phyloP scores from a whole-genome alignment of 2,329 filamentous ascomycete species.

The Colletotrichum echinochloae region DNA sequence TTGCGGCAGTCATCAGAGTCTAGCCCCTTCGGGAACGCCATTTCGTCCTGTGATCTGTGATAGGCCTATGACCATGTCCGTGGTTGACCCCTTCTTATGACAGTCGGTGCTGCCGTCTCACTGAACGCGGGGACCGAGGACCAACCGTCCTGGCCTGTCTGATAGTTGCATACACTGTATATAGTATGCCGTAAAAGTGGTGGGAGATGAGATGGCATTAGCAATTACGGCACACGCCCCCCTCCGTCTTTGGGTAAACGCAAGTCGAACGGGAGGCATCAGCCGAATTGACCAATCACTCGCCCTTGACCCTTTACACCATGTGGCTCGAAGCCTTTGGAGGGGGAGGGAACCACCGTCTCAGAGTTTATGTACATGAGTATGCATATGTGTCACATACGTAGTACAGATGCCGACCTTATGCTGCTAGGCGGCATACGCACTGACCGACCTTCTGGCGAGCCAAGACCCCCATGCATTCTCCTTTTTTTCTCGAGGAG shows the following conservation, averaged over 20 bases:
- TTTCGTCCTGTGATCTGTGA: background rate
- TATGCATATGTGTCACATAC: too few species aligned
- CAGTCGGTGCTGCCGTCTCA: constrained; percentile 22
- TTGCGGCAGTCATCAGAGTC: constrained; percentile 35
- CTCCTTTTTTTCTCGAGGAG: background rate
- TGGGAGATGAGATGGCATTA: background rate
- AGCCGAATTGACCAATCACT: constrained; percentile 33
- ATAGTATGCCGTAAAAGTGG: background rate
- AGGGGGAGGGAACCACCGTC: constrained; percentile 13
- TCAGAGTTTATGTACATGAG: too few species aligned
- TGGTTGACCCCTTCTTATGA: constrained; percentile 22
- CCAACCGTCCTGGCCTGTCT: background rate
- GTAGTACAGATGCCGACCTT: background rate
- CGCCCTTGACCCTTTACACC: background rate
- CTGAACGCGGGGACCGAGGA: background rate
- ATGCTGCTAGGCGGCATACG: constrained; percentile 12
- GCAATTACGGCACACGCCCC: background rate
- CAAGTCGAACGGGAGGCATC: background rate
- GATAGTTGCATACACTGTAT: constrained; percentile 19
- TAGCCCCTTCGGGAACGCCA: constrained; percentile 10
- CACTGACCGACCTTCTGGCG: background rate
- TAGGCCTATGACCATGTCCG: background rate
- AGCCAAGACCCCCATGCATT: too few species aligned
- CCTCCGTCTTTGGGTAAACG: background rate
- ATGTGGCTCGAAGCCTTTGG: constrained; percentile 9